These are phyloP conservation scores for Candida caryicola DNA, from an alignment of 805 yeast genomes.

Conservation along the genomic window DNA sequence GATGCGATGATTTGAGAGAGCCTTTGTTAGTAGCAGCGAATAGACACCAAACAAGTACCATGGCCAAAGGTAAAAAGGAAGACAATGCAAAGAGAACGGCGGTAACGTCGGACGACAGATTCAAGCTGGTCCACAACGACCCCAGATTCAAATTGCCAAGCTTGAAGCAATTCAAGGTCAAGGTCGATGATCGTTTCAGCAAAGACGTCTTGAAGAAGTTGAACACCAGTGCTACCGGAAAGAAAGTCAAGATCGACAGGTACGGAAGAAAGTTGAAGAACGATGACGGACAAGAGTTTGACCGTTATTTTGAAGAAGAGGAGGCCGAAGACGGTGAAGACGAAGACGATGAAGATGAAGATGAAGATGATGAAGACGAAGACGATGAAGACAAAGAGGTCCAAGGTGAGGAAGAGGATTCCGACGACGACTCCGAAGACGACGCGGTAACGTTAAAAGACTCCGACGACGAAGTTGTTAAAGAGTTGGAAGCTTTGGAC, in stretches of 20 bases:
- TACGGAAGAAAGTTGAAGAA: constrained; percentile 73
- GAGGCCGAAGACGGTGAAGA: constrained; percentile 34
- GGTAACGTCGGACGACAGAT: constrained; percentile 67
- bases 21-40: neutral
- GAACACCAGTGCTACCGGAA: constrained; percentile 44
- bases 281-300: constrained; percentile 46
- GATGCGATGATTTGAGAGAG: no score
- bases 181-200: constrained; percentile 80
- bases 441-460: constrained; percentile 13
- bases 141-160: constrained; percentile 83
- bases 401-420: constrained; percentile 14
- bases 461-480: constrained; percentile 18
- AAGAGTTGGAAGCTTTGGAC: constrained; percentile 32
- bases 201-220: constrained; percentile 59
- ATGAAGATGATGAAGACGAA: constrained; percentile 22
- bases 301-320: constrained; percentile 56
- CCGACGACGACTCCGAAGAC: constrained; percentile 10
- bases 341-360: constrained; percentile 22
- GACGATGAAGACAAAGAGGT: constrained; percentile 16
- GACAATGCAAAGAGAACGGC: constrained; percentile 19
- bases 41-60: neutral
- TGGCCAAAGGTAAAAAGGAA: constrained; percentile 7
- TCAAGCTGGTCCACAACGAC: constrained; percentile 74
- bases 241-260: constrained; percentile 69
- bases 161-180: constrained; percentile 65